Evolutionary conservation across 2,329 filamentous ascomycete genomes (phyloP), one percentile per base, ranked within the genome.

Genomic region (Penicillium hordei): DNA sequence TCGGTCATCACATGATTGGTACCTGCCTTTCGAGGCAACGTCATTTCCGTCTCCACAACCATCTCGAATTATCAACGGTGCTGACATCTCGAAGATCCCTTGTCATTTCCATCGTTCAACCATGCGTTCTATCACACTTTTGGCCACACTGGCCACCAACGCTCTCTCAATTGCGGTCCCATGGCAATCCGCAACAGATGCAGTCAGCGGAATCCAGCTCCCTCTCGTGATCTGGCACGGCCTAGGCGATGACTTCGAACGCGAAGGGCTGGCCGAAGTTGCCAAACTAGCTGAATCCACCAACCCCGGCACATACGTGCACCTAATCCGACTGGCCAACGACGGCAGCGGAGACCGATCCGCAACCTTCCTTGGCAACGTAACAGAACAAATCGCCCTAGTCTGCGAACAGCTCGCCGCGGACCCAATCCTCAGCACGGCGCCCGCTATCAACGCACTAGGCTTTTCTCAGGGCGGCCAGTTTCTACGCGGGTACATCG

Each of bases 391-490:
- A 76, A 74, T 97, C 58, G 82, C 82, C 39, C 73, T 82, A 61
- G 91, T 96, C 50, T 97, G 94, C 83, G 80, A 78, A n/a, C 86
- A 88, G 67, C 83, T 97, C 42, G 83, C 89, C 58, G 72, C 82
- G 0, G 85, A 97, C 71, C 88, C 89, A 1, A 90, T 96, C 73
- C 84, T 97, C 17, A 88, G 88, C 56, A 90, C 88, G 7, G 90
- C 90, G 0, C 89, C 90, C 0, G 91, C 89, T 62, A 82, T 97
- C 71, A 94, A 97, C 76, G 93, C 93, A 34, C 79, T 99, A 36
- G 94, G 94, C 29, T 97, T 99, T 80, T 94, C 90, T 15, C 94
- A 99, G 76, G 94, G 94, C 62, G 94, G 94, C 1, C 91, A 96
- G 74, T 97, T 99, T 79, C 83, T 99, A n/a, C 87, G 94, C 58